phyloP scores from a whole-genome alignment of 2,329 filamentous ascomycete species.

The Teratosphaeria destructans region DNA sequence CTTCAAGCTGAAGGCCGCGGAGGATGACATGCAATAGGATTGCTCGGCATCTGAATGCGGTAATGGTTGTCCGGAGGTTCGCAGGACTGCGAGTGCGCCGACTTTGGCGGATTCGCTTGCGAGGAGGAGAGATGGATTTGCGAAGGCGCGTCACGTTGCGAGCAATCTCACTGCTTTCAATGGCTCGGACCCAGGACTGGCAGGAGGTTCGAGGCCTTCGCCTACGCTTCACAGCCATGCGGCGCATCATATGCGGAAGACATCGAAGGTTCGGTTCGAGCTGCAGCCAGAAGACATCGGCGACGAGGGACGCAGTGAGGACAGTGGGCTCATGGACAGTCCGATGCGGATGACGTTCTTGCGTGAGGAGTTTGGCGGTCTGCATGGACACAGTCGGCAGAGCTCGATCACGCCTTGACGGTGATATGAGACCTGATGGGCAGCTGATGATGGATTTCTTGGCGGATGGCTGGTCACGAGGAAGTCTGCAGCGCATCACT shows the following conservation, averaged over 20 bases:
- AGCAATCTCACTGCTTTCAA: background rate
- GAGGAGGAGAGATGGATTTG: background rate
- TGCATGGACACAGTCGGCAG: background rate
- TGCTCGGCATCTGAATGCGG: conserved; percentile 1
- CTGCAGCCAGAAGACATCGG: background rate
- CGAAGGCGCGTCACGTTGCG: background rate
- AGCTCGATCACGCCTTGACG: background rate
- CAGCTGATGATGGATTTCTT: background rate
- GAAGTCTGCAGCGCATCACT: background rate
- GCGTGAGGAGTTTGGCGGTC: background rate
- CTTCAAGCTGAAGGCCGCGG: conserved; percentile 60
- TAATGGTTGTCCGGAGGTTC: background rate
- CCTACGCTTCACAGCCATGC: background rate
- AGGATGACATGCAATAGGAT: conserved; percentile 25
- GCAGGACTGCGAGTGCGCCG: conserved; percentile 2
- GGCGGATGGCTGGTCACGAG: background rate
- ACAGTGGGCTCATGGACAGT: background rate
- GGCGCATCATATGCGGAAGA: background rate
- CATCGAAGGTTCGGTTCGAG: background rate
- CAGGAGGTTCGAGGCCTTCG: background rate
- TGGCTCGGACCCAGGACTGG: background rate
- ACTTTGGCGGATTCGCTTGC: background rate
- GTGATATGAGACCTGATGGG: background rate
- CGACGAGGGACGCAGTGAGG: background rate
- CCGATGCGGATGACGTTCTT: background rate